These are phyloP conservation scores for Effrenium voratum DNA, from an alignment of 73 alveolate species.

Conservation along the genomic window DNA sequence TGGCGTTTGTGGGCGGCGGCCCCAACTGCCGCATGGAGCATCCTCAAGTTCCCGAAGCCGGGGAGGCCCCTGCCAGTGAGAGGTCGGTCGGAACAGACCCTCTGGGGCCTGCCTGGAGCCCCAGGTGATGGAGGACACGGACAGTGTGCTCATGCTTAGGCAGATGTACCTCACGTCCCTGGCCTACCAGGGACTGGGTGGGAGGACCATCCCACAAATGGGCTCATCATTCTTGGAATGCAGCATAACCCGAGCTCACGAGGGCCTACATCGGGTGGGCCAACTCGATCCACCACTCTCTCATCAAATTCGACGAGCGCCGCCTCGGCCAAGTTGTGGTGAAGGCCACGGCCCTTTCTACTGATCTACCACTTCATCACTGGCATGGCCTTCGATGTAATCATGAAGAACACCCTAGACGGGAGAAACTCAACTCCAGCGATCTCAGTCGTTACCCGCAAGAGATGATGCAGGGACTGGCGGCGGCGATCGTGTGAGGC, in stretches of 20 bases:
- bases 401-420: background rate
- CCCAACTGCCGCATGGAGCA: constrained; percentile 44
- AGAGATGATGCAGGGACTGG: background rate
- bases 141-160: constrained; percentile 1
- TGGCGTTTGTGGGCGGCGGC: background rate
- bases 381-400: background rate
- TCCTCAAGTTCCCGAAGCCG: constrained; percentile 36
- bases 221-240: background rate
- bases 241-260: background rate
- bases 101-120: background rate
- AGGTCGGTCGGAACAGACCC: background rate
- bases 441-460: constrained; percentile 15
- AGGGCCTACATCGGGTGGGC: background rate
- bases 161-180: background rate
- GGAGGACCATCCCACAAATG: background rate
- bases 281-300: background rate
- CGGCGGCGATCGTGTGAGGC: background rate
- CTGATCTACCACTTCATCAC: background rate
- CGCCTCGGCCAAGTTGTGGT: background rate
- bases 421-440: background rate
- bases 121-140: background rate
- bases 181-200: background rate
- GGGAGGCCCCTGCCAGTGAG: background rate
- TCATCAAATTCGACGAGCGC: background rate
- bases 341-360: background rate